A percentile compares a stretch with the other conserved stretches of the same genome.
Evolutionary conservation across 73 alveolate genomes (phyloP).

Genomic region (Stentor coeruleus): DNA sequence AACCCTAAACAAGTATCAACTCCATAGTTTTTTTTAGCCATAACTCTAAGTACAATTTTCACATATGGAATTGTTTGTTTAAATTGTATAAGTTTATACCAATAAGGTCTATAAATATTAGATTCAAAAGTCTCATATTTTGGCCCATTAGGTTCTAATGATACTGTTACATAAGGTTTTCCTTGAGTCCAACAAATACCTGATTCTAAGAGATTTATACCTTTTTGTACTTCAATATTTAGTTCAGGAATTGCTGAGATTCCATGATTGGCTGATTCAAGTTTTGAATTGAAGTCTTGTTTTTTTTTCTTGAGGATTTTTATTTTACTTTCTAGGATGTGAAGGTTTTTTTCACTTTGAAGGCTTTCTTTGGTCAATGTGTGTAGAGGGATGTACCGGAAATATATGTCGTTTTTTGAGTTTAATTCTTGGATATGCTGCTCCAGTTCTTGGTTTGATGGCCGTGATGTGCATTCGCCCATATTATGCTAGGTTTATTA

Average conservation of each 20-base stretch:
- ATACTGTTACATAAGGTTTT: neutral
- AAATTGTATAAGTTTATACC: neutral
- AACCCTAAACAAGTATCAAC: neutral
- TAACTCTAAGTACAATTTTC: too few relatives aligned
- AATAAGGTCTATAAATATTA: neutral
- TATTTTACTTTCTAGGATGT: neutral
- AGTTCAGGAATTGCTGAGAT: neutral
- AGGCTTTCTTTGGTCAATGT: too few relatives aligned
- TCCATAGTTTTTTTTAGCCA: too few relatives aligned
- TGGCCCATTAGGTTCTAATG: constrained; percentile 7
- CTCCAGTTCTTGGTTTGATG: too few relatives aligned
- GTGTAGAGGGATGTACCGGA: too few relatives aligned
- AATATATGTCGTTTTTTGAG: too few relatives aligned
- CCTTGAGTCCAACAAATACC: neutral
- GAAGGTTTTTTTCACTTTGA: neutral
- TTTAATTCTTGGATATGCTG: too few relatives aligned
- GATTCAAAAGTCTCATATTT: neutral
- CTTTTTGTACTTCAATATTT: constrained; percentile 1
- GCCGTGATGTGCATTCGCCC: too few relatives aligned
- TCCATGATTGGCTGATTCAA: neutral
- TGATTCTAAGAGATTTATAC: neutral
- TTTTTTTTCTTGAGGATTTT: neutral
- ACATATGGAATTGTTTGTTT: too few relatives aligned
- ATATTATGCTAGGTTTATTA: too few relatives aligned
- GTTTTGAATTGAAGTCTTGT: neutral